Conservation (phyloP, 768 basidiomycete species). For the Trametes elegans region DNA sequence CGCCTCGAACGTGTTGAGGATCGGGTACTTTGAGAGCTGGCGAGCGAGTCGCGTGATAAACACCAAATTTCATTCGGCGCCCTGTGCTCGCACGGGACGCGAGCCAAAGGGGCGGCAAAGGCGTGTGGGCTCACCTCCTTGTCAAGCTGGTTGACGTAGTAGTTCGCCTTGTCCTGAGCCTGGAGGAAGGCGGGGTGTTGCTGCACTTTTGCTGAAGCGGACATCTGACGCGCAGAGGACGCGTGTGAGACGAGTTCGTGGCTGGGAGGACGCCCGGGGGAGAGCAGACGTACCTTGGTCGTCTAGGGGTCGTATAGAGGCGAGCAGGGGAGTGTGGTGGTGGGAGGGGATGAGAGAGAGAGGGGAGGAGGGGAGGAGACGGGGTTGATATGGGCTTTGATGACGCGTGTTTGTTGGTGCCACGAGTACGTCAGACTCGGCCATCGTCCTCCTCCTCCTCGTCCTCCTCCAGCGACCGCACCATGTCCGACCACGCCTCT, state of each 20-base stretch:
- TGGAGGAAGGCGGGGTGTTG: slow-evolving; percentile 86
- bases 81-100: background rate
- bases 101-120: background rate
- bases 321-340: slow-evolving; percentile 17
- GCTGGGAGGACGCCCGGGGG: background rate
- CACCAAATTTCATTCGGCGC: background rate
- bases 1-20: slow-evolving; percentile 80
- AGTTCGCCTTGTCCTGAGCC: slow-evolving; percentile 76
- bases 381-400: slow-evolving; percentile 43
- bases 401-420: slow-evolving; percentile 61
- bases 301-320: slow-evolving; percentile 7
- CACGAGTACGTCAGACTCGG: slow-evolving; percentile 42
- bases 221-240: slow-evolving; percentile 45
- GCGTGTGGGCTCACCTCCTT: slow-evolving; percentile 72
- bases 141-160: slow-evolving; percentile 88
- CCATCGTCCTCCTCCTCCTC: no score
- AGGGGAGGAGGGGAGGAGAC: slow-evolving; percentile 13
- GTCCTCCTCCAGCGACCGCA: background rate
- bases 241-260: background rate
- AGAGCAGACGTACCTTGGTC: slow-evolving; percentile 9
- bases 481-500: slow-evolving; percentile 56
- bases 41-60: slow-evolving; percentile 22
- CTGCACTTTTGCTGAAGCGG: slow-evolving; percentile 78
- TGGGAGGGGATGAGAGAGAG: slow-evolving; percentile 18
- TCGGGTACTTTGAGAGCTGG: slow-evolving; percentile 83